Base-by-base conservation (phyloP, 106 monocot genomes). In the Acorus gramineus region DNA sequence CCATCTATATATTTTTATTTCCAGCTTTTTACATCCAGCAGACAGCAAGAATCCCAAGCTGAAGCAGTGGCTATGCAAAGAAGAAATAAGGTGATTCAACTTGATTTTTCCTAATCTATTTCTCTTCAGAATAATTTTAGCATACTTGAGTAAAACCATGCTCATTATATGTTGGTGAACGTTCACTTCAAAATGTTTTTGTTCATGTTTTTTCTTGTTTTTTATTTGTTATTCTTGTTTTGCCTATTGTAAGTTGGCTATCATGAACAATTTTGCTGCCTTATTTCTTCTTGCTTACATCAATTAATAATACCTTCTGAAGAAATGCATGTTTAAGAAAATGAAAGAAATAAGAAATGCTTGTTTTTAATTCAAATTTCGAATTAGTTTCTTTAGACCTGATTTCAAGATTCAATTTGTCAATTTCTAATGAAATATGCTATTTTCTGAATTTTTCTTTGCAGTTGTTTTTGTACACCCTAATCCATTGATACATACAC, bases 21-120 rank as follows among this genome's bases (percentile, higher is more conserved):
- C 42, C 77, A 98, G 98, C 62, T 98, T 98, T 71, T 73, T 82
- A 8, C 91, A 98, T 84, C 91, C 98, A 69, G 68, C 88, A 11
- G 98, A 98, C 8, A 83, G 88, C 54, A 67, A 48, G 43, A 98
- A 89, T 61, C 83, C 85, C 11, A 85, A 81, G 59, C 69, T 91
- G 11, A 83, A 85, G 63, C 73, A 73, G 6, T 98, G 85, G 91
- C 63, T 98, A 11, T 88, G 92, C 52, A 74, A 76, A 71, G 80
- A 92, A 77, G 91, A 91, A 71, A 81, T 98, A 81, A 92, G 91
- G 98, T 98, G 56, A 28, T 47, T 3, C 42, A 47, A 3, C 14
- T 44, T 6, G 14, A 3, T 5, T 9, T 28, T 45, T 43, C 0
- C 4, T 44, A 8, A 62, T 62, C 44, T 62, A 11, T 46, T 57